phyloP scores from a whole-genome alignment of 2,329 filamentous ascomycete species.

The Colletotrichum spinosum region DNA sequence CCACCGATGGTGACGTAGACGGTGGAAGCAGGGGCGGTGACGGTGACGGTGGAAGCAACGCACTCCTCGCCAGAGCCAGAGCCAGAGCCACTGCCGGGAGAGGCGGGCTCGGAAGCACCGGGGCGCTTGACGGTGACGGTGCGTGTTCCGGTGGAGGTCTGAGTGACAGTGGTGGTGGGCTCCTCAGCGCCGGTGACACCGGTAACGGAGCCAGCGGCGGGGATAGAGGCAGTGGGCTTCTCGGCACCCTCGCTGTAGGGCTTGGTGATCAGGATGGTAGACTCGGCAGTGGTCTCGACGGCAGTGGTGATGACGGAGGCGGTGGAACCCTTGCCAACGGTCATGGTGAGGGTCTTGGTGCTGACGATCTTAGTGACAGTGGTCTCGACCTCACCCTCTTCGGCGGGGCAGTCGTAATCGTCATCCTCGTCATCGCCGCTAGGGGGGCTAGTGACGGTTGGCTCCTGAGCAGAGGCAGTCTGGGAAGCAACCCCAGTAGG shows the following conservation, averaged over 20 bases:
- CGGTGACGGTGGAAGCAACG: slow-evolving; percentile 39
- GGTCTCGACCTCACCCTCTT: slow-evolving; percentile 35
- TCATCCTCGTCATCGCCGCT: slow-evolving; percentile 28
- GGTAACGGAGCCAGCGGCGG: slow-evolving; percentile 27
- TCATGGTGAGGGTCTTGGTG: slow-evolving; percentile 49
- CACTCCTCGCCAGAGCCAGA: slow-evolving; percentile 32
- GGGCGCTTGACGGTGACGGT: slow-evolving; percentile 48
- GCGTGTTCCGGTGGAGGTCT: slow-evolving; percentile 50
- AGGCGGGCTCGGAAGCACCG: slow-evolving; percentile 15
- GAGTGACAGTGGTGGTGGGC: slow-evolving; percentile 52
- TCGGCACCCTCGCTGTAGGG: slow-evolving; percentile 15
- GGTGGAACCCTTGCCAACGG: slow-evolving; percentile 46
- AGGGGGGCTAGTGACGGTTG: slow-evolving; percentile 32
- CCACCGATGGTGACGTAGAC: slow-evolving; percentile 44
- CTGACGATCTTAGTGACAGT: slow-evolving; percentile 45
- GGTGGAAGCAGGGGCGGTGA: slow-evolving; percentile 42
- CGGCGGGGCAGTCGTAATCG: slow-evolving; percentile 35
- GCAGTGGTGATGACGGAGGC: slow-evolving; percentile 54
- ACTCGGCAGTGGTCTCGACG: slow-evolving; percentile 55
- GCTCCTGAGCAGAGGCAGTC: slow-evolving; percentile 38
- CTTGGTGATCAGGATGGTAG: slow-evolving; percentile 48
- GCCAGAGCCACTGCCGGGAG: slow-evolving; percentile 21
- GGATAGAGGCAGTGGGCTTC: slow-evolving; percentile 6
- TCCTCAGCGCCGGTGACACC: slow-evolving; percentile 39
- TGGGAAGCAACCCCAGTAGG: slow-evolving; percentile 35